These are phyloP conservation scores for Lecanicillium sp. DNA, from an alignment of 2,329 filamentous ascomycete species.

Conservation along the genomic window DNA sequence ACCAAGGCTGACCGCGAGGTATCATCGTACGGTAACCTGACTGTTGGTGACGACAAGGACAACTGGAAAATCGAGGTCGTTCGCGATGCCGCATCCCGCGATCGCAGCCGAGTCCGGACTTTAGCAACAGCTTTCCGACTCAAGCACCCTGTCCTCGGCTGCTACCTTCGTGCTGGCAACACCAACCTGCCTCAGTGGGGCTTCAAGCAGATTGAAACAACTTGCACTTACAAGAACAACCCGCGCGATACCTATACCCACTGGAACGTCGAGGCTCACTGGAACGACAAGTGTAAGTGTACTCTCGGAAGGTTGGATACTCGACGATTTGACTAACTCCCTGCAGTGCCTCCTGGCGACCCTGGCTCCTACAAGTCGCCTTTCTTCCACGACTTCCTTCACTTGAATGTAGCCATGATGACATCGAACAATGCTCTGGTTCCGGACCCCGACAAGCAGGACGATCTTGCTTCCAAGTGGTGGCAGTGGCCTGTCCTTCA, in stretches of 20 bases:
- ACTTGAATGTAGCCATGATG: conserved; percentile 99
- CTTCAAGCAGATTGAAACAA: conserved; percentile 98
- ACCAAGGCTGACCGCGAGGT: conserved; percentile 89
- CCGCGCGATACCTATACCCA: conserved; percentile 91
- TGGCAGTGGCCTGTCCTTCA: conserved; percentile 98
- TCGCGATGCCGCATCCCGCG: conserved; percentile 76
- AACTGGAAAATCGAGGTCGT: conserved; percentile 95
- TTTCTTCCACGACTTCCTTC: conserved; percentile 95
- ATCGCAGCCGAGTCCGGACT: conserved; percentile 78
- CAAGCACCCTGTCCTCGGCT: conserved; percentile 72
- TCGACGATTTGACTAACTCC: conserved; percentile 22
- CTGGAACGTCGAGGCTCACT: conserved; percentile 96
- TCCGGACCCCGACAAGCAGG: conserved; percentile 96
- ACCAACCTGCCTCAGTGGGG: conserved; percentile 97
- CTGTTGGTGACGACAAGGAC: conserved; percentile 93
- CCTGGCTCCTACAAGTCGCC: conserved; percentile 92
- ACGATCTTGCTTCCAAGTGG: conserved; percentile 90
- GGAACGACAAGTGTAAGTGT: conserved; percentile 72
- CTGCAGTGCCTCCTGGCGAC: conserved; percentile 72
- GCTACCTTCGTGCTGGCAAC: conserved; percentile 91
- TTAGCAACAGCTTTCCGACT: conserved; percentile 90
- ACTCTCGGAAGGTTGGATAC: conserved; percentile 29
- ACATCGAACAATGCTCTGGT: conserved; percentile 98
- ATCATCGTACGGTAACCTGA: conserved; percentile 91
- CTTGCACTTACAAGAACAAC: conserved; percentile 88